Conservation (phyloP, 2,329 filamentous ascomycete species). For the Lasiodiplodia theobromae region DNA sequence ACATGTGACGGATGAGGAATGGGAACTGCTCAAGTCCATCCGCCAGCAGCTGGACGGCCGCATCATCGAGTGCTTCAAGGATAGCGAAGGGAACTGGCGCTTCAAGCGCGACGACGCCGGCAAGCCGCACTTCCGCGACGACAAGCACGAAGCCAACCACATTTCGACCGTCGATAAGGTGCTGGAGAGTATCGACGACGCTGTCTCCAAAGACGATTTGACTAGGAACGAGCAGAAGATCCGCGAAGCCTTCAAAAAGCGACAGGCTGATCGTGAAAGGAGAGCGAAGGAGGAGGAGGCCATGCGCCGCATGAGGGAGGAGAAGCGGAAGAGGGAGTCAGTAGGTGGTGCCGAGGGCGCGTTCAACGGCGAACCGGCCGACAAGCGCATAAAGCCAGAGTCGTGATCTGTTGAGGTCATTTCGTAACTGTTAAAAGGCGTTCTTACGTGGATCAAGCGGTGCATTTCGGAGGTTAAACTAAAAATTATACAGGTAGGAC, state of each 20-base stretch:
- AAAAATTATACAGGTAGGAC: not conserved
- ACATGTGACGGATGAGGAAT: conserved; percentile 70
- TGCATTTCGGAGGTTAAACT: not conserved
- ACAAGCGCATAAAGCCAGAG: conserved; percentile 26
- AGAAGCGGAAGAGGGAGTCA: conserved; percentile 33
- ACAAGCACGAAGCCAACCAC: conserved; percentile 92
- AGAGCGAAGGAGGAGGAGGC: conserved; percentile 28
- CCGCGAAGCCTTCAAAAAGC: conserved; percentile 79
- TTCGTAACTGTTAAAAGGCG: not conserved
- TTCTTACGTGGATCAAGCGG: not conserved
- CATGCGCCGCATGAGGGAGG: conserved; percentile 32
- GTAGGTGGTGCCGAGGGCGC: not conserved
- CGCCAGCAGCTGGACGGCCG: conserved; percentile 80
- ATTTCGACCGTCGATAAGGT: conserved; percentile 84
- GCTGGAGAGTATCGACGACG: conserved; percentile 85
- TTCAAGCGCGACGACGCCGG: conserved; percentile 62
- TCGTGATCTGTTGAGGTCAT: not conserved
- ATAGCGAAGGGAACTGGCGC: conserved; percentile 78
- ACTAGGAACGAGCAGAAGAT: conserved; percentile 73
- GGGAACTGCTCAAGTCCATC: conserved; percentile 79
- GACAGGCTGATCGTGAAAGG: conserved; percentile 48
- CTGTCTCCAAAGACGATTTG: conserved; percentile 83
- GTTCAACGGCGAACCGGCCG: conserved; percentile 18
- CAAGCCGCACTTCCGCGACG: conserved; percentile 82
- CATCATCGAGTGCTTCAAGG: conserved; percentile 89